phyloP scores from a whole-genome alignment of 352 stramenopile species.

The Saprolegnia parasitica region DNA sequence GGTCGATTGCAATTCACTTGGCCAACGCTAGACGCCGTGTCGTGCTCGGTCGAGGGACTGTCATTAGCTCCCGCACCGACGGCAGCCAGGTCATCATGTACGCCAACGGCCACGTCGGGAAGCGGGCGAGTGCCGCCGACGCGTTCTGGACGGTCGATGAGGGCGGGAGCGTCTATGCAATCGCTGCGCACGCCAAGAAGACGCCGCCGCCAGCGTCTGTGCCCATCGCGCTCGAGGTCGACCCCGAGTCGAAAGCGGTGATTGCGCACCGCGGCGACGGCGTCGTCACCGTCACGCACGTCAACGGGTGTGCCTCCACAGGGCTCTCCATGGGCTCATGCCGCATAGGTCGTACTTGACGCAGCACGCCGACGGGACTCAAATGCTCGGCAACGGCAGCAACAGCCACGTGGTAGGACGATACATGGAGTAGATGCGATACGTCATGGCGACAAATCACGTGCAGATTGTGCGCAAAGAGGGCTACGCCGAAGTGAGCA shows the following conservation, averaged over 20 bases:
- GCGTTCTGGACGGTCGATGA: conserved; percentile 30
- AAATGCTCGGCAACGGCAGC: conserved; percentile 46
- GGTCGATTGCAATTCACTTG: too few species aligned
- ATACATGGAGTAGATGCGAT: too few species aligned
- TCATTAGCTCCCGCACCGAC: conserved; percentile 45
- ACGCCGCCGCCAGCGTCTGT: conserved; percentile 19
- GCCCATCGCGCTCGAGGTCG: conserved; percentile 37
- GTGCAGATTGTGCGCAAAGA: conserved; percentile 42
- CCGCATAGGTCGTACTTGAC: conserved; percentile 37
- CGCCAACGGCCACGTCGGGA: conserved; percentile 40
- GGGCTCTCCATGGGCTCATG: background rate
- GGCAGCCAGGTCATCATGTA: conserved; percentile 42
- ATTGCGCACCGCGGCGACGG: conserved; percentile 47
- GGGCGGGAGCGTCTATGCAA: background rate
- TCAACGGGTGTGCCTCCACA: conserved; percentile 33
- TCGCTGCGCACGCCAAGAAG: conserved; percentile 4
- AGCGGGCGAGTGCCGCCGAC: background rate
- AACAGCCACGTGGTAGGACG: conserved; percentile 39
- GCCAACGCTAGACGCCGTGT: conserved; percentile 37
- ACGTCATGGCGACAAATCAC: background rate
- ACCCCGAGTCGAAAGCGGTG: conserved; percentile 64
- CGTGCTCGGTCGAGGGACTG: conserved; percentile 50
- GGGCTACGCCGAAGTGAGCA: conserved; percentile 53
- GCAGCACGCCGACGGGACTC: conserved; percentile 64
- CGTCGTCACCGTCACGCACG: conserved; percentile 59